A percentile compares a stretch with the other conserved stretches of the same genome.
These are phyloP conservation scores for Dissoconium aciculare DNA, from an alignment of 2,329 filamentous ascomycete species.

Conservation along the genomic window DNA sequence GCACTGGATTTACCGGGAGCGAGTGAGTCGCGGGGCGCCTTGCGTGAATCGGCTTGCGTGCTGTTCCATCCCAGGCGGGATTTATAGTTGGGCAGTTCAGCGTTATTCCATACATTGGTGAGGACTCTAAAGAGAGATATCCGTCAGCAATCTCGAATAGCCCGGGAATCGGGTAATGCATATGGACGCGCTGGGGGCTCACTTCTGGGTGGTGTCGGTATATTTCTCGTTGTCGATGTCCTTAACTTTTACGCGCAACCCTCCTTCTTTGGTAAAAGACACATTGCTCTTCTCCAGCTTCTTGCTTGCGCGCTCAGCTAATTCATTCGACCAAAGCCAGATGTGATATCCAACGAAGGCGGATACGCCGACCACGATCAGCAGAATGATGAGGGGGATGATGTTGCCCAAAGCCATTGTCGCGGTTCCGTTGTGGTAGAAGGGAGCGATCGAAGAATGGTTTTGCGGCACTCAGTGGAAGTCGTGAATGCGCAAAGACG, in stretches of 20 bases:
- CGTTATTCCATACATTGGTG: conserved; percentile 36
- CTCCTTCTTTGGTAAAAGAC: conserved; percentile 58
- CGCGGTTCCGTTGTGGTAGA: too few species aligned
- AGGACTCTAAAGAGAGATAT: conserved; percentile 26
- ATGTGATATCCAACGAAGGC: conserved; percentile 57
- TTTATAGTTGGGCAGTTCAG: conserved; percentile 25
- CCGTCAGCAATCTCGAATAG: too few species aligned
- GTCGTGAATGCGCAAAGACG: too few species aligned
- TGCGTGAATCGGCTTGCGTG: conserved; percentile 6
- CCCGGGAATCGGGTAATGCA: not conserved
- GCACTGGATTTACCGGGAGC: too few species aligned
- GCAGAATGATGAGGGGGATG: conserved; percentile 50
- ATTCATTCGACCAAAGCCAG: conserved; percentile 51
- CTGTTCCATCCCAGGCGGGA: conserved; percentile 22
- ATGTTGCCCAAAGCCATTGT: conserved; percentile 23
- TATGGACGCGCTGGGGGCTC: conserved; percentile 5
- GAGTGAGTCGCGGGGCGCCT: not conserved
- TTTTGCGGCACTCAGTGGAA: too few species aligned
- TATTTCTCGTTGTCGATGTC: conserved; percentile 49
- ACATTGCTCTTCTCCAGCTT: conserved; percentile 65
- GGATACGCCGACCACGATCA: conserved; percentile 41
- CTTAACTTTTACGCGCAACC: conserved; percentile 55
- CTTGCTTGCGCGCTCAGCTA: conserved; percentile 49
- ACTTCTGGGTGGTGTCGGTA: conserved; percentile 55
- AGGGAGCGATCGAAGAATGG: too few species aligned